Evolutionary conservation across 2,329 filamentous ascomycete species (phyloP), one percentile per base, ranked within the genome.

Genomic region (Colletotrichum nymphaeae): DNA sequence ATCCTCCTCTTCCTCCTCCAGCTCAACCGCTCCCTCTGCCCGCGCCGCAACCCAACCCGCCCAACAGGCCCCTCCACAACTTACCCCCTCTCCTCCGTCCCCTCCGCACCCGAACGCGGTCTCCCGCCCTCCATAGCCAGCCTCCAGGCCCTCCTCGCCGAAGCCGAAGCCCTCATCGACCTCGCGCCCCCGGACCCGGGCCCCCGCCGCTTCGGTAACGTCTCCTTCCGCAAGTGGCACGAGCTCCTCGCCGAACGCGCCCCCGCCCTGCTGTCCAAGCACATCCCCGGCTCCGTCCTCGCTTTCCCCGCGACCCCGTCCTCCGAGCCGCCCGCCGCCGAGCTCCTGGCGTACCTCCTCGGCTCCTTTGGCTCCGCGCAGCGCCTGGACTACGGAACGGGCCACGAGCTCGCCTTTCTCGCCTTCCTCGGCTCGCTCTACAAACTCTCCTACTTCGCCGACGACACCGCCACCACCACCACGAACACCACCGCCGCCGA

Each of bases 341-440:
- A 78, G 6, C 75, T 83, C 4, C 72, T 76, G 11, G 74, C 78
- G 42, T 99, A 99, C 81, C 88, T 99, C 1, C 82, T 97, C 4
- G 95, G 95, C 16, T 90, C 90, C 5, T 98, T 98, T 83, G 97
- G 97, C 4, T 98, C 95, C 79, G 83, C 94, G 0, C 95, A 98
- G 78, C 88, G 97, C 67, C 86, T 99, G 30, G 97, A 99, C 83
- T 99, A 98, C 80, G 97, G 97, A 1, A 98, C 97, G 0, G 97
- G 97, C 0, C 97, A 99, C 81, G 97, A 99, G 80, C 86, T 99
- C 64, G 98, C 94, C 83, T 99, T 99, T 78, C 82, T 98, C 8
- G 96, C 97, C 1, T 99, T 99, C 75, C 81, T 99, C 6, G 95
- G 92, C 5, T 92, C 93, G 73, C 86, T 99, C 5, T 99, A 96